Evolutionary conservation across 2,329 filamentous ascomycete species (phyloP).

Genomic region (Colletotrichum siamense): DNA sequence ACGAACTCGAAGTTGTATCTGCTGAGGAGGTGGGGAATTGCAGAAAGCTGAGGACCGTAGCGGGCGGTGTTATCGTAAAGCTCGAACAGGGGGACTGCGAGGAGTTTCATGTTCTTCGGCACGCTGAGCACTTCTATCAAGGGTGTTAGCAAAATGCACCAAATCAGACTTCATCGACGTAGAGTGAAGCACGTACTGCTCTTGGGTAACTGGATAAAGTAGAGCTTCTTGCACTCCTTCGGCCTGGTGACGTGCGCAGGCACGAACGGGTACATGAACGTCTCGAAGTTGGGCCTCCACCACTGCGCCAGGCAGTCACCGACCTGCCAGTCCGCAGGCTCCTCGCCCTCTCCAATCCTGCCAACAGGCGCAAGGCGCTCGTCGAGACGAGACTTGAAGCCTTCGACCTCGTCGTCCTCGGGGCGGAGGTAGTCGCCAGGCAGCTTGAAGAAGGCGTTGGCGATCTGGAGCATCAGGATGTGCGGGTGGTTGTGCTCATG

Average conservation of each 20-base stretch:
- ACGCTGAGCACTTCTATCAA: conserved; percentile 86
- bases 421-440: conserved; percentile 93
- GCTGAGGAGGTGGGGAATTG: conserved; percentile 93
- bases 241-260: conserved; percentile 94
- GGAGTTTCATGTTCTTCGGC: conserved; percentile 99
- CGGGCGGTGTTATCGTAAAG: conserved; percentile 96
- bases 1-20: conserved; percentile 98
- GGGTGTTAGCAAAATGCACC: conserved; percentile 23
- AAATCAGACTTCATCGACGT: not conserved
- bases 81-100: conserved; percentile 96
- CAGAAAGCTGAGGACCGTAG: conserved; percentile 94
- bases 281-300: conserved; percentile 99
- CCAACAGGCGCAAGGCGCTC: conserved; percentile 94
- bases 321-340: conserved; percentile 87
- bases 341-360: conserved; percentile 82
- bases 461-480: conserved; percentile 98
- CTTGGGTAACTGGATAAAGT: conserved; percentile 92
- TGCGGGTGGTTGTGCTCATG: conserved; percentile 99
- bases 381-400: conserved; percentile 93
- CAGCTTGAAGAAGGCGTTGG: conserved; percentile 99
- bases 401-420: conserved; percentile 88
- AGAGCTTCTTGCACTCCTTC: conserved; percentile 99
- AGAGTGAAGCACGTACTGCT: conserved; percentile 69
- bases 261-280: conserved; percentile 99
- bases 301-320: conserved; percentile 95